Base-by-base conservation (phyloP, 768 basidiomycete genomes). In the Amanita phalloides region DNA sequence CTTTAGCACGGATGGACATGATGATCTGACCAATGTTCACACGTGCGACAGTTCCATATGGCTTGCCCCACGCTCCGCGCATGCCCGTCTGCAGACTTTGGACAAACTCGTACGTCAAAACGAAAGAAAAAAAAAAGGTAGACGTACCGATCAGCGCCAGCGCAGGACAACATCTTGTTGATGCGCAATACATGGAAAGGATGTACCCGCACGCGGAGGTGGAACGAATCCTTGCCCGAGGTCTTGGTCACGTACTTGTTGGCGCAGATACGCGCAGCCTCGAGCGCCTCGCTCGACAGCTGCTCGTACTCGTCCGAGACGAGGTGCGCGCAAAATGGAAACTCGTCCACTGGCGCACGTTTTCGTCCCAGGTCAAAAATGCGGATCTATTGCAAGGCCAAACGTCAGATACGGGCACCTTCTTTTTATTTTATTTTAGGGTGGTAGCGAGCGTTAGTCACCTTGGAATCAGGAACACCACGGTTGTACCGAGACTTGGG, bases 111-210 rank as follows among this genome's bases (percentile, higher is more conserved):
- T n/a, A 11, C 8, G 20, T 23, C 11, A 36, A 51, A 11, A 45
- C 25, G 11, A 39, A 33, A 11, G 8, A 33, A 10, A 14, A 7
- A 10, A n/a, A 20, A 33, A 30, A 28, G 28, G 4, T 28, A 7
- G 28, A 66, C 80, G 43, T 55, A 86, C 90, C 90, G 77, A 91
- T 99, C 96, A 62, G 96, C 94, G 61, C 96, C 95, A 61, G 96
- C 96, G 68, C 96, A 98, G 54, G 86, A 89, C 78, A 98, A 88
- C 90, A 96, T 98, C 85, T 99, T 98, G 88, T 98, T 96, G 84
- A 96, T 96, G 57, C 96, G 88, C 73, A 99, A 71, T 62, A 98
- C 91, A 68, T 99, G 96, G 90, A 86, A 96, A 39, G 95, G 96
- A 75, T 99, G 95, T 53, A 90, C 90, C 55, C 93, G 88, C 61